Evolutionary conservation across 371 early-diverging fungal genomes (phyloP), one percentile per base, ranked within the genome.

Genomic region (Sporodiniella umbellata): DNA sequence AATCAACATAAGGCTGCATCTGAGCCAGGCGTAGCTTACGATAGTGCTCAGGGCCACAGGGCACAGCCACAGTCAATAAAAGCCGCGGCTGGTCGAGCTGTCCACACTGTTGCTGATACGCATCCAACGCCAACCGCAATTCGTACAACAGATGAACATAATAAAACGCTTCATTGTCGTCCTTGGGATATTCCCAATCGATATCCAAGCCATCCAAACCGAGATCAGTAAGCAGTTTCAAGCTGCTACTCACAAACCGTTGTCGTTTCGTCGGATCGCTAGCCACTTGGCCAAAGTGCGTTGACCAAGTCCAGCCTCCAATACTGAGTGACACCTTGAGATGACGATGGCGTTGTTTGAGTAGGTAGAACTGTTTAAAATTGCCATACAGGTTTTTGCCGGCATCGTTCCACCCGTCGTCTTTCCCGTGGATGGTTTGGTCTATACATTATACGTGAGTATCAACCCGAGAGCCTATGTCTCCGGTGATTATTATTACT

Each of bases 251-350:
- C 15, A 88, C 80, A 70, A 93, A 89, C 5, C 64, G 66, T 49
- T 74, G 60, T 23, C 90, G 68, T 44, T 73, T 75, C 7, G 61
- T 64, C 3, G 78, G 72, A 54, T 72, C 68, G 1, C 85, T 63
- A 0, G 81, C 80, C 33, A 93, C 88, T 0, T 72, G 72, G 2
- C 90, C 86, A 66, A 96, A 96, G 49, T 86, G 78, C 43, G 84
- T 87, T 2, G 90, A 89, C 83, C 83, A 86, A 3, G 89, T 85
- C 93, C 93, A 93, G 2, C 96, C 95, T 17, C 95, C 96, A 31
- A 94, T 80, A 43, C 90, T 86, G 0, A 92, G 74, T 1, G 83
- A 77, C 19, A 86, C 79, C 47, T 86, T 89, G 25, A 90, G 53
- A 42, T 83, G 78, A 8, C 80, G 78, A 44, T 85, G 55, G 14